These are phyloP conservation scores for Flaveria robusta DNA, from an alignment of 129 eudicot genomes.

Conservation along the genomic window DNA sequence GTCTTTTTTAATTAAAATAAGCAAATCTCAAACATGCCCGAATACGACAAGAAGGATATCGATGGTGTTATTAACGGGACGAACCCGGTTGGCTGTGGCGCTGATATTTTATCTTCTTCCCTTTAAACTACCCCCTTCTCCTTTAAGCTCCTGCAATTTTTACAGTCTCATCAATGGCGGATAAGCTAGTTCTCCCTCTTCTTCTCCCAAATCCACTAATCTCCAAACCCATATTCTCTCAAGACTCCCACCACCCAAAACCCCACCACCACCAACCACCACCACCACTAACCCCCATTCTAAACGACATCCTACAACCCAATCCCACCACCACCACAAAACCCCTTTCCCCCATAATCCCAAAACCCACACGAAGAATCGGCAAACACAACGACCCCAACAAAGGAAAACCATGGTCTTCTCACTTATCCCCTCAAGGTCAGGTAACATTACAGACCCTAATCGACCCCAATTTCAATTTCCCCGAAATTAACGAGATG, in stretches of 20 bases:
- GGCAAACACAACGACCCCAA: slow-evolving; percentile 68
- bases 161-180: slow-evolving; percentile 56
- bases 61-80: no score
- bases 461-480: slow-evolving; percentile 40
- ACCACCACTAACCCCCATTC: slow-evolving; percentile 42
- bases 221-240: slow-evolving; percentile 50
- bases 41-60: no score
- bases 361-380: slow-evolving; percentile 45
- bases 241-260: slow-evolving; percentile 47
- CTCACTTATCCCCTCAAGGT: slow-evolving; percentile 66
- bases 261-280: slow-evolving; percentile 42
- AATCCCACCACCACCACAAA: slow-evolving; percentile 32
- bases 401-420: slow-evolving; percentile 81
- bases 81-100: no score
- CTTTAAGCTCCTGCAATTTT: background rate
- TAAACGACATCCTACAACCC: slow-evolving; percentile 36
- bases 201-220: slow-evolving; percentile 39
- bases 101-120: background rate
- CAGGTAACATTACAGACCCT: slow-evolving; percentile 58
- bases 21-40: no score
- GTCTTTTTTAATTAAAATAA: no score
- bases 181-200: slow-evolving; percentile 66
- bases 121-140: no score
- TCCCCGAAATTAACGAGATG: slow-evolving; percentile 30
- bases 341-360: slow-evolving; percentile 36